Percentiles rank a stretch among this genome's conserved stretches.
phyloP scores from a whole-genome alignment of 306 rosid species.

The Crataegus laevigata region DNA sequence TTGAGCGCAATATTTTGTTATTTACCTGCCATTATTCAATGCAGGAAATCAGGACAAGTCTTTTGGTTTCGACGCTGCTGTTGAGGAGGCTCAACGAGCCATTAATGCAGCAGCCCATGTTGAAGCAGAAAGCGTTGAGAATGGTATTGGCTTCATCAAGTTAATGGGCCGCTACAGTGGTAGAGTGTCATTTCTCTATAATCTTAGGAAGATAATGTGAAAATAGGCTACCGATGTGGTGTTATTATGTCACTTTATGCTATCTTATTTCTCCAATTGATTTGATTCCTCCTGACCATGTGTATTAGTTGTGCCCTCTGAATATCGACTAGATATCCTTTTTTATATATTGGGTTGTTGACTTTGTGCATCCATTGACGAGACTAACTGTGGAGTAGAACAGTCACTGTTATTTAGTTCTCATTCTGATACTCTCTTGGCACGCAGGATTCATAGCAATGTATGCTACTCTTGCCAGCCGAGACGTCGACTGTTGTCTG shows the following conservation, averaged over 20 bases:
- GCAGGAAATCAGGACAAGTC: conserved; percentile 54
- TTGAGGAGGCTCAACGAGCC: conserved; percentile 60
- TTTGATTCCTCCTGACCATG: background rate
- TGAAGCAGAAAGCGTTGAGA: conserved; percentile 63
- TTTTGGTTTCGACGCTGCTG: conserved; percentile 54
- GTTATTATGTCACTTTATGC: background rate
- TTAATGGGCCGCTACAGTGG: conserved; percentile 78
- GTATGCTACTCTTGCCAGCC: conserved; percentile 70
- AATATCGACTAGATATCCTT: background rate
- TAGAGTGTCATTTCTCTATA: conserved; percentile 22
- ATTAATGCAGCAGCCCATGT: conserved; percentile 66
- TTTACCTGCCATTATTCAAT: background rate
- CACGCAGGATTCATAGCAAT: conserved; percentile 58
- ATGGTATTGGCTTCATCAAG: conserved; percentile 63
- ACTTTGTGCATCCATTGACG: background rate
- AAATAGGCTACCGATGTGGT: background rate
- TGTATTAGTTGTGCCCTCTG: background rate
- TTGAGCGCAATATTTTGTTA: background rate
- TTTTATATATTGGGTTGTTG: no score
- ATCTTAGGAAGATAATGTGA: background rate
- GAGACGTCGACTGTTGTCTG: conserved; percentile 77
- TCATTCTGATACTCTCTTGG: background rate
- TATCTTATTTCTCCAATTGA: background rate
- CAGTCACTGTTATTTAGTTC: background rate
- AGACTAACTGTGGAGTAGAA: background rate